Conservation (phyloP, 495 filamentous ascomycete genomes). For the Astrocystis sublimbata region DNA sequence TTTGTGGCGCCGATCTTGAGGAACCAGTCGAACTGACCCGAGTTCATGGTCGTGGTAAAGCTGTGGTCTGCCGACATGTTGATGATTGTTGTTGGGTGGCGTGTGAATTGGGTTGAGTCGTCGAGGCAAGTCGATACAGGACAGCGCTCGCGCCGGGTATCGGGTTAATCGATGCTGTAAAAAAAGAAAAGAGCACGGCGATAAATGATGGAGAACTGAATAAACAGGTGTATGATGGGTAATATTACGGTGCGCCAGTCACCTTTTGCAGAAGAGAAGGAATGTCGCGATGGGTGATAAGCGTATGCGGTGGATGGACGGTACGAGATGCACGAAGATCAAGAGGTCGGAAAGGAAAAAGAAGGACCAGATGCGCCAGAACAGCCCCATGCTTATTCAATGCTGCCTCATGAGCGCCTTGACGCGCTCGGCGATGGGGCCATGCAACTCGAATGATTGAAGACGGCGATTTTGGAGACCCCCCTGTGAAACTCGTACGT, state of each 20-base stretch:
- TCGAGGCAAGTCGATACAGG: not conserved
- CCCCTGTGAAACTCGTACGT: slow-evolving; percentile 33
- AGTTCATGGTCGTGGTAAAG: slow-evolving; percentile 10
- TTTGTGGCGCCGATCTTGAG: slow-evolving; percentile 48
- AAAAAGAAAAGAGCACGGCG: not conserved
- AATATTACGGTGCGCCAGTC: slow-evolving; percentile 37
- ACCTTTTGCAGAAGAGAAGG: slow-evolving; percentile 26
- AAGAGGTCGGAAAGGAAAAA: slow-evolving; percentile 19
- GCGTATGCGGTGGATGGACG: not conserved
- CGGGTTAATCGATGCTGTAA: slow-evolving; percentile 16
- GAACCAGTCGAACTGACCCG: slow-evolving; percentile 52
- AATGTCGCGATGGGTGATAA: not conserved
- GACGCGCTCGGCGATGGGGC: not conserved
- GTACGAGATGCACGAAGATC: slow-evolving; percentile 16
- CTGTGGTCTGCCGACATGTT: slow-evolving; percentile 6
- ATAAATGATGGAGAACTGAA: not conserved
- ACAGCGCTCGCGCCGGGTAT: slow-evolving; percentile 4
- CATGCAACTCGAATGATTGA: slow-evolving; percentile 9
- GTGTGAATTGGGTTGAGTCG: not conserved
- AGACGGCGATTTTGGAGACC: slow-evolving; percentile 1
- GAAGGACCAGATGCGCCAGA: slow-evolving; percentile 6
- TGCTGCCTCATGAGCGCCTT: not conserved
- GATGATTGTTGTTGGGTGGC: not conserved
- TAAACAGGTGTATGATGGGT: slow-evolving; percentile 14
- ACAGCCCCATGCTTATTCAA: not conserved